A percentile compares a stretch with the other conserved stretches of the same genome.
Evolutionary conservation across 495 filamentous ascomycete species (phyloP).

Genomic region (Neurospora sp.): DNA sequence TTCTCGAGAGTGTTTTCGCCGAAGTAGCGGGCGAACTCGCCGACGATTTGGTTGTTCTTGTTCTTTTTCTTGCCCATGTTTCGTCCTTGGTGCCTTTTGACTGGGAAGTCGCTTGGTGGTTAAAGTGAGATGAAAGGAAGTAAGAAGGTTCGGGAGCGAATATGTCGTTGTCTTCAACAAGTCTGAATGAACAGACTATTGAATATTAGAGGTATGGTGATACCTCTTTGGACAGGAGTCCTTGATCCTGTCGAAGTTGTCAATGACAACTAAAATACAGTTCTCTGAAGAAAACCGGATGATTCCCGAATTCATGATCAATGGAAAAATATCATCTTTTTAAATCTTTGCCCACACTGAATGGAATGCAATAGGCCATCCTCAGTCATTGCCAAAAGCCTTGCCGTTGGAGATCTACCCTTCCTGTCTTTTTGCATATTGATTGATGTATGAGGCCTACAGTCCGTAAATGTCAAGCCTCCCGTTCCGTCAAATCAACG

Average conservation of each 20-base stretch:
- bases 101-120: too few relatives aligned
- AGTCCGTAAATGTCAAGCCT: neutral
- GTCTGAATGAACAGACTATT: neutral
- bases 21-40: conserved; percentile 19
- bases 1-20: conserved; percentile 17
- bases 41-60: neutral
- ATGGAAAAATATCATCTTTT: too few relatives aligned
- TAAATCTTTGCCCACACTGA: neutral
- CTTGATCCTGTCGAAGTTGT: neutral
- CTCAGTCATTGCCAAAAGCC: neutral
- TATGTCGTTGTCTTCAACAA: neutral
- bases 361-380: neutral
- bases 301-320: too few relatives aligned
- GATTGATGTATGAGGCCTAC: neutral
- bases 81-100: neutral
- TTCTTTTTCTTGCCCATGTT: neutral
- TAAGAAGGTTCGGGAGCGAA: neutral
- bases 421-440: neutral
- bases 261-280: neutral
- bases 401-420: neutral
- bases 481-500: neutral
- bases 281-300: neutral
- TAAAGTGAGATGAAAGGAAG: too few relatives aligned
- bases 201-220: neutral
- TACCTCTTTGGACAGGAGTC: neutral